Percentiles rank a stretch among this genome's conserved stretches.
Evolutionary conservation across 2,329 filamentous ascomycete genomes (phyloP).

Genomic region (Moelleriella libera): DNA sequence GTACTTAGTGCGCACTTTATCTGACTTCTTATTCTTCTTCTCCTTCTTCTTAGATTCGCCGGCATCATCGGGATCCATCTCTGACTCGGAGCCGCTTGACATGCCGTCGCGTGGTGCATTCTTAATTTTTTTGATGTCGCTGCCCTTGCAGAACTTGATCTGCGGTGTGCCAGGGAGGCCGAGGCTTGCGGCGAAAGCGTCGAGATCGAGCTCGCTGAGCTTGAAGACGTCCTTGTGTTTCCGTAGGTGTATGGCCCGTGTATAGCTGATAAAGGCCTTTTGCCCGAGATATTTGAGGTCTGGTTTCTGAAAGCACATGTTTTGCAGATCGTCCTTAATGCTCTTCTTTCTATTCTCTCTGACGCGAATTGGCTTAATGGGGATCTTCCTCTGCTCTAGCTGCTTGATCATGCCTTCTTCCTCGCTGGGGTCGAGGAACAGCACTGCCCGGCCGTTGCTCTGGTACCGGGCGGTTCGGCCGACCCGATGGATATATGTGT

Average conservation of each 20-base stretch:
- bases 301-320: slow-evolving; percentile 90
- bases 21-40: slow-evolving; percentile 47
- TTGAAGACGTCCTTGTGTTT: slow-evolving; percentile 88
- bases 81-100: slow-evolving; percentile 45
- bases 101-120: slow-evolving; percentile 62
- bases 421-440: slow-evolving; percentile 87
- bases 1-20: slow-evolving; percentile 78
- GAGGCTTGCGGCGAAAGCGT: slow-evolving; percentile 72
- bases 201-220: slow-evolving; percentile 67
- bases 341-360: slow-evolving; percentile 79
- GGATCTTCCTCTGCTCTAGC: slow-evolving; percentile 79
- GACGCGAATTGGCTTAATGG: slow-evolving; percentile 74
- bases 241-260: slow-evolving; percentile 72
- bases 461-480: slow-evolving; percentile 91
- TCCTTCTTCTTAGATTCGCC: slow-evolving; percentile 10
- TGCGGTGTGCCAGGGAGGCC: slow-evolving; percentile 83
- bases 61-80: slow-evolving; percentile 31
- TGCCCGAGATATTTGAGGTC: slow-evolving; percentile 91
- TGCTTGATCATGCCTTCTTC: slow-evolving; percentile 81
- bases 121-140: slow-evolving; percentile 75
- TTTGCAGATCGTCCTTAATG: slow-evolving; percentile 75
- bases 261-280: slow-evolving; percentile 89
- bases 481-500: slow-evolving; percentile 95
- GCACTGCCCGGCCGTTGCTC: slow-evolving; percentile 69
- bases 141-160: slow-evolving; percentile 86